Evolutionary conservation across 306 rosid species (phyloP).

Genomic region (Rosa lucieae): DNA sequence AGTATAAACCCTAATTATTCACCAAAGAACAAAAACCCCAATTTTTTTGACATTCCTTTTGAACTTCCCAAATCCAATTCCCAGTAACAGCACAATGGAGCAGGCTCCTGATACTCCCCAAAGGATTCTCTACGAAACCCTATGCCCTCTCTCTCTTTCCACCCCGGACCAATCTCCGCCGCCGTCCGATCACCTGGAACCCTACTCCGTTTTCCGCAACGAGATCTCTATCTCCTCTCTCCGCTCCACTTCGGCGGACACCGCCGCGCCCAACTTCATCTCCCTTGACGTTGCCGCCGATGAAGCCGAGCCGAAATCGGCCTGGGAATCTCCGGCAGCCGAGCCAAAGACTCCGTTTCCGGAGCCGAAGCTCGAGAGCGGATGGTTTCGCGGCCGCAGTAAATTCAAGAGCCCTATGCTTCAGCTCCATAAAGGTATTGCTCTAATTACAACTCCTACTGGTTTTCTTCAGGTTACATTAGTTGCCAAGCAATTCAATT

Average conservation of each 20-base stretch:
- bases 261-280: conserved; percentile 59
- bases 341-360: conserved; percentile 51
- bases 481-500: not conserved
- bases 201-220: conserved; percentile 69
- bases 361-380: conserved; percentile 68
- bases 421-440: conserved; percentile 88
- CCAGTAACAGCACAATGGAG: conserved; percentile 20
- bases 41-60: not conserved
- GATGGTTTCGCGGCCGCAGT: conserved; percentile 79
- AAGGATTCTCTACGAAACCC: conserved; percentile 56
- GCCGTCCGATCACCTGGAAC: conserved; percentile 38
- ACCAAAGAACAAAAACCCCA: not conserved
- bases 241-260: conserved; percentile 28
- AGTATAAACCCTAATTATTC: not conserved
- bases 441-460: not conserved
- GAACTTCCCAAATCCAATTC: not conserved
- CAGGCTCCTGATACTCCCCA: conserved; percentile 33
- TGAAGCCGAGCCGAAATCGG: conserved; percentile 10
- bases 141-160: conserved; percentile 40
- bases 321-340: conserved; percentile 8
- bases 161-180: conserved; percentile 7
- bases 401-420: conserved; percentile 87
- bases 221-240: conserved; percentile 57
- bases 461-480: not conserved
- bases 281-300: conserved; percentile 65